Evolutionary conservation across 1,284 basidiomycete species (phyloP).

Genomic region (Tilletia setariae): DNA sequence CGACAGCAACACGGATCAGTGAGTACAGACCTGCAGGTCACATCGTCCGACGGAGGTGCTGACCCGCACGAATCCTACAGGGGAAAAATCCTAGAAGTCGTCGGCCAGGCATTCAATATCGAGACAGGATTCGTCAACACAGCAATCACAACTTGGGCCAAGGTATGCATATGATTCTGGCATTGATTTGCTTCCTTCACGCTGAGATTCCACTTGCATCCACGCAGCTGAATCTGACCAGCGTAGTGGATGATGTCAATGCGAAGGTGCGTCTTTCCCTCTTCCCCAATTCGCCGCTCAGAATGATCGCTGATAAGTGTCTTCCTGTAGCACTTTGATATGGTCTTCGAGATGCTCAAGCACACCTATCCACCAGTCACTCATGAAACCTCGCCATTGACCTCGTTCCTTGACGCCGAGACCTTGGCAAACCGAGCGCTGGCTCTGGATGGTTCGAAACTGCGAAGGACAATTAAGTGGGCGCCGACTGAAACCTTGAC

Average conservation of each 20-base stretch:
- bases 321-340: constrained; percentile 24
- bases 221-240: constrained; percentile 20
- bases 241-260: constrained; percentile 38
- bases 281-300: background rate
- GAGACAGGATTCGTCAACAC: constrained; percentile 36
- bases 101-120: constrained; percentile 27
- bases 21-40: background rate
- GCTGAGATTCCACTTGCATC: background rate
- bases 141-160: constrained; percentile 34
- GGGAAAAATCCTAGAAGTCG: constrained; percentile 31
- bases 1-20: constrained; percentile 31
- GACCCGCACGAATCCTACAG: background rate
- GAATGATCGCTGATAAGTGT: background rate
- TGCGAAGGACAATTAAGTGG: constrained; percentile 29
- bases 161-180: background rate
- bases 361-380: constrained; percentile 22
- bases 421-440: constrained; percentile 29
- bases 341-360: constrained; percentile 22
- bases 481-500: constrained; percentile 11
- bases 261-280: constrained; percentile 24
- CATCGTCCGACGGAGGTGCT: background rate
- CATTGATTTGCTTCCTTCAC: background rate
- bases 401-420: constrained; percentile 26
- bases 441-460: constrained; percentile 31
- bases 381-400: constrained; percentile 10